Evolutionary conservation across 1,284 basidiomycete species (phyloP), one percentile per base, ranked within the genome.

Genomic region (Ustilago curta): DNA sequence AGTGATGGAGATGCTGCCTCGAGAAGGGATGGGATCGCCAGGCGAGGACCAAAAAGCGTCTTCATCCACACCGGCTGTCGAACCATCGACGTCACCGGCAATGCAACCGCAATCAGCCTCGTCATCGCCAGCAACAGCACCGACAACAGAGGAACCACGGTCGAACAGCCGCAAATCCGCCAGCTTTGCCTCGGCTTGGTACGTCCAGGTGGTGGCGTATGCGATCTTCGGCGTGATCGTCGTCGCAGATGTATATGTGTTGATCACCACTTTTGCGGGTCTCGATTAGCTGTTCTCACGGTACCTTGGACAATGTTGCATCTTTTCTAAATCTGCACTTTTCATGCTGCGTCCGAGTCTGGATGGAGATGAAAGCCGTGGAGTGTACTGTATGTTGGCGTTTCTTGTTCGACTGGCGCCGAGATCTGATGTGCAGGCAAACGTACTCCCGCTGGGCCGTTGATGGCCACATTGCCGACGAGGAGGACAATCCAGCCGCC

Each of bases 141-240:
- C 50, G 9, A 14, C 37, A 37, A 37, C 27, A 3, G 29, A 40
- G 21, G 12, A 12, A 44, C 8, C 42, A 2, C 4, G 29, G 8
- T n/a, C 27, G 16, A 44, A 40, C 8, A 19, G 35, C 25, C n/a
- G 32, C 29, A 55, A 53, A 29, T 59, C 59, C 14, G 57, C 63
- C 19, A 64, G 52, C 59, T 79, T 77, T 47, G 60, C 70, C 8
- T 75, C 61, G 18, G 51, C 47, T 25, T 76, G 75, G 70, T 61
- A 60, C 51, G 55, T 67, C 18, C 67, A 75, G 29, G 66, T 42
- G 2, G 23, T 76, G 11, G 60, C 67, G 0, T 62, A 59, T 27
- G 67, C 67, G 31, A 69, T 77, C 35, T 79, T 72, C 44, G 60
- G 42, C 12, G 56, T 74, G 40, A 69, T 79, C 52, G 60, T 77